phyloP scores from a whole-genome alignment of 345 rosid species.

The Heritiera littoralis region DNA sequence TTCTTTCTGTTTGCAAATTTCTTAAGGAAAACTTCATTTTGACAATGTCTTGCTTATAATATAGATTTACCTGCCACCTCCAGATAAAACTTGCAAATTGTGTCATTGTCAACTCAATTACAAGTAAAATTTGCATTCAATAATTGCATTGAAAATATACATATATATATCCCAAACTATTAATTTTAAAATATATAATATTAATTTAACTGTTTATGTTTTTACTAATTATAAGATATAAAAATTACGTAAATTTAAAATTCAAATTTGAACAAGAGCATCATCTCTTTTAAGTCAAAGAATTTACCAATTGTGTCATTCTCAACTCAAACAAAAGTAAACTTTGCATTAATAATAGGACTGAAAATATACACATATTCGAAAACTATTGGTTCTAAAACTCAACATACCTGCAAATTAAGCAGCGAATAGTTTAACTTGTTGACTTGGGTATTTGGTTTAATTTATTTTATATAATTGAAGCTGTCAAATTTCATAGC shows the following conservation, averaged over 20 bases:
- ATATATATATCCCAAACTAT: no score
- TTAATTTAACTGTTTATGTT: neutral
- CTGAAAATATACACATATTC: no score
- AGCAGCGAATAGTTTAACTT: neutral
- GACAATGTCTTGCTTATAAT: no score
- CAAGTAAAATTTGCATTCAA: neutral
- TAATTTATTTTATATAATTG: no score
- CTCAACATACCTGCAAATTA: neutral
- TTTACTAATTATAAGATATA: no score
- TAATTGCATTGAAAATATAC: neutral
- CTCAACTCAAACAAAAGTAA: neutral
- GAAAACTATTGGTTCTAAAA: neutral
- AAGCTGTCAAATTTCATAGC: no score
- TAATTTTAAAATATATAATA: neutral
- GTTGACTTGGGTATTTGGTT: neutral
- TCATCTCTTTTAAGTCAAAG: no score
- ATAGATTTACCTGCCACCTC: neutral
- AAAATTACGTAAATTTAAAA: no score
- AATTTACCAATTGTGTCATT: neutral
- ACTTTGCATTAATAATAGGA: neutral
- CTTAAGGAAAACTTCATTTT: no score
- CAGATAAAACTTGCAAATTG: neutral
- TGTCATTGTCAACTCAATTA: neutral
- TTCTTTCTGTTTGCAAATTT: neutral
- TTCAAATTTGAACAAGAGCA: no score